Base-by-base conservation (phyloP, 1,284 basidiomycete species). In the Pascua guehoae region DNA sequence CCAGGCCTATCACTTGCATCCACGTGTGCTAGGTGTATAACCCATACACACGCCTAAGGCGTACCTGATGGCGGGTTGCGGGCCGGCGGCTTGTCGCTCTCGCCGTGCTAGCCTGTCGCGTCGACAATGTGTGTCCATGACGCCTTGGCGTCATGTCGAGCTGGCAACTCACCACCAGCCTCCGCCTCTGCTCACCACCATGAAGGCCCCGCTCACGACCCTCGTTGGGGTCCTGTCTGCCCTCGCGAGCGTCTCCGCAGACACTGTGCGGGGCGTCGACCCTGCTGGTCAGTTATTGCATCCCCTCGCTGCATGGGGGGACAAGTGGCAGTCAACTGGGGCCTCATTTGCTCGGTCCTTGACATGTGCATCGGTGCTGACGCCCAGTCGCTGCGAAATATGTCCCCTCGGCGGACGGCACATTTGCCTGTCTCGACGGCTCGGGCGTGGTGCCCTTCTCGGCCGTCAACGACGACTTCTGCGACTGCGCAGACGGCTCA, bases 401-500 rank as follows among this genome's bases (percentile, higher is more conserved):
- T 47, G 51, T 17, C 32, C 50, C 54, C 10, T 17, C 50, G 11
- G 32, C 47, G 5, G 51, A 55, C 16, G 38, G 16, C 12, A 47
- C 48, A 37, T 77, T 75, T 57, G 63, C 59, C 14, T 79, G 77
- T 51, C 66, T 78, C 8, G 69, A 74, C 47, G 73, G 70, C 11
- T 66, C 64, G 11, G 60, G 59, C n/a, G 53, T 57, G 8, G 73
- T 81, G 47, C 78, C 86, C 2, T 90, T 86, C 84, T 78, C 79
- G 32, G 84, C 88, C 15, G 85, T 97, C 51, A 97, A 97, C 72
- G 91, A 97, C 72, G 92, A 97, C 75, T 94, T 88, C 70, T 97
- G 93, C 72, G 93, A 97, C 78, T 97, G 93, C 72, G 80, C 81
- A 40, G 94, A 97, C 70, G 92, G 93, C 12, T 91, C 88, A 55